A percentile compares a stretch with the other conserved stretches of the same genome.
Conservation (phyloP, 768 basidiomycete species). For the Suillus subaureus region DNA sequence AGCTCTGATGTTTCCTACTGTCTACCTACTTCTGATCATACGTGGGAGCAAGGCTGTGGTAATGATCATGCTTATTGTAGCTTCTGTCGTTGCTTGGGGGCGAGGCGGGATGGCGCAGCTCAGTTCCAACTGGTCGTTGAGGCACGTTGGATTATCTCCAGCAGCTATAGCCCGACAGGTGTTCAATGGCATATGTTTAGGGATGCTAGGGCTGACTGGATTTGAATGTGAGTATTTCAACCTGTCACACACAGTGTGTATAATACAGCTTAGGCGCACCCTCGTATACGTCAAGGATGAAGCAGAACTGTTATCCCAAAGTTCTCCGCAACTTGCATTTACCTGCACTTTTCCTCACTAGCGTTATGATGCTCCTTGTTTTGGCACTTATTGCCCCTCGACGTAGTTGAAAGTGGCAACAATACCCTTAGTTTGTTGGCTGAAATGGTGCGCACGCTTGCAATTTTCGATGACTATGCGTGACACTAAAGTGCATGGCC, state of each 20-base stretch:
- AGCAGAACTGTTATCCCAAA: constrained; percentile 52
- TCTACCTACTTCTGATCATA: constrained; percentile 6
- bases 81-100: constrained; percentile 53
- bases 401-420: constrained; percentile 47
- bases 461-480: neutral
- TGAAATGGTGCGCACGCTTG: constrained; percentile 41
- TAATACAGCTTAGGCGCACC: constrained; percentile 49
- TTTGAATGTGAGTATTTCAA: constrained; percentile 53
- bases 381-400: constrained; percentile 59
- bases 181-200: constrained; percentile 69
- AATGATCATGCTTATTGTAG: constrained; percentile 56
- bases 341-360: constrained; percentile 58
- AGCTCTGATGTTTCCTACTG: constrained; percentile 19
- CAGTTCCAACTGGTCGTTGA: constrained; percentile 54
- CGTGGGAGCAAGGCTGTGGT: constrained; percentile 45
- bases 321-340: constrained; percentile 69
- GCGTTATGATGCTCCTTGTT: constrained; percentile 58
- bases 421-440: constrained; percentile 72
- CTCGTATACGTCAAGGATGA: constrained; percentile 65
- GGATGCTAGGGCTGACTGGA: constrained; percentile 73
- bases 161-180: constrained; percentile 44
- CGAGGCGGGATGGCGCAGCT: constrained; percentile 50
- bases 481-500: constrained; percentile 4
- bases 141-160: constrained; percentile 32
- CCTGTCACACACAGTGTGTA: neutral